phyloP scores from a whole-genome alignment of 2,329 filamentous ascomycete genomes.

The Fusarium domesticum region DNA sequence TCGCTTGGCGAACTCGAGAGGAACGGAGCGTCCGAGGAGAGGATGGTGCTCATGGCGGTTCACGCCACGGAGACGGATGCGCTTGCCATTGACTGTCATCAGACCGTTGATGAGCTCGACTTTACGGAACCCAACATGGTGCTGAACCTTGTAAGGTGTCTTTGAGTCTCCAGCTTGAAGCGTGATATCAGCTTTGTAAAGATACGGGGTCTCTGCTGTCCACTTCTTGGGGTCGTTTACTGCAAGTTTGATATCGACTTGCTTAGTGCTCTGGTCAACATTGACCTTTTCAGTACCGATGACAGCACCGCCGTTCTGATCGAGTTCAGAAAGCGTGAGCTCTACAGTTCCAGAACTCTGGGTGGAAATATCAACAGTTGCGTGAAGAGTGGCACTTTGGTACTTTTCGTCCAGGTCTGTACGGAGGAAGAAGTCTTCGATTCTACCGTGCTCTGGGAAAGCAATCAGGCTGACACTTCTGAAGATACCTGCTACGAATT shows the following conservation, averaged over 20 bases:
- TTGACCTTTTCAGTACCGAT: constrained; percentile 28
- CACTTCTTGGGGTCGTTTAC: constrained; percentile 58
- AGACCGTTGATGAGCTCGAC: constrained; percentile 61
- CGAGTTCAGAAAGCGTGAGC: constrained; percentile 42
- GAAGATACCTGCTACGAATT: constrained; percentile 54
- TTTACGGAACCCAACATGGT: constrained; percentile 59
- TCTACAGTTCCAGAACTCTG: constrained; percentile 36
- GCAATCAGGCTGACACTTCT: constrained; percentile 62
- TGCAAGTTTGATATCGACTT: constrained; percentile 43
- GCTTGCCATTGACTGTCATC: constrained; percentile 62
- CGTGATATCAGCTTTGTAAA: constrained; percentile 59
- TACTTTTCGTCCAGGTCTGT: constrained; percentile 55
- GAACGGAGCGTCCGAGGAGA: constrained; percentile 59
- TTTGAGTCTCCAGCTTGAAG: constrained; percentile 39
- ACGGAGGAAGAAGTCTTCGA: constrained; percentile 56
- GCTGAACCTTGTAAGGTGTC: constrained; percentile 45
- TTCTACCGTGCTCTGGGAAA: constrained; percentile 51
- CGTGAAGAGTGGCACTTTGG: constrained; percentile 45
- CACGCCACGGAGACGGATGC: constrained; percentile 62
- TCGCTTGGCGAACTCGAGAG: constrained; percentile 56
- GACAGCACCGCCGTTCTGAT: constrained; percentile 34
- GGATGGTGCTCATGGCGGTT: constrained; percentile 67
- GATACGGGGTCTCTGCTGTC: constrained; percentile 64
- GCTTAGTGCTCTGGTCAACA: constrained; percentile 27
- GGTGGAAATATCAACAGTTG: constrained; percentile 44